phyloP scores from a whole-genome alignment of 768 basidiomycete species.

The Chlorophyllum brunneum region DNA sequence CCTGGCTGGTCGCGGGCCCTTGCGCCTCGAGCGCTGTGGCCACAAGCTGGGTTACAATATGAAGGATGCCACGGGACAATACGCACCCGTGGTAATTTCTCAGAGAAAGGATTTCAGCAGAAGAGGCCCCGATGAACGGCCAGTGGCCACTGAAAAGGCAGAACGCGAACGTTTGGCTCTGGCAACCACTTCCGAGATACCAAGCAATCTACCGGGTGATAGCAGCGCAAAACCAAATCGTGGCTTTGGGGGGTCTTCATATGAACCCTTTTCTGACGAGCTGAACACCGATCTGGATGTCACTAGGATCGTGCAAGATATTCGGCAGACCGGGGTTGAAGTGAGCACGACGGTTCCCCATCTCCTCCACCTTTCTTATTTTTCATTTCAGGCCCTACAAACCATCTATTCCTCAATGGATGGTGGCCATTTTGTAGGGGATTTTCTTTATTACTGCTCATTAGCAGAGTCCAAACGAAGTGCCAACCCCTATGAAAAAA shows the following conservation, averaged over 20 bases:
- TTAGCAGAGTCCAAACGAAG: slow-evolving; percentile 62
- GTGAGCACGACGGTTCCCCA: slow-evolving; percentile 26
- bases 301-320: slow-evolving; percentile 49
- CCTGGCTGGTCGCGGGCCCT: slow-evolving; percentile 57
- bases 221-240: slow-evolving; percentile 7
- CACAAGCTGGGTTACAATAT: slow-evolving; percentile 69
- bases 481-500: slow-evolving; percentile 17
- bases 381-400: slow-evolving; percentile 27
- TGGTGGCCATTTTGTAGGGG: slow-evolving; percentile 72
- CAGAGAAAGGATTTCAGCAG: slow-evolving; percentile 38
- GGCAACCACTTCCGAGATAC: slow-evolving; percentile 8
- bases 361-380: background rate
- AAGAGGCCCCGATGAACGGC: slow-evolving; percentile 27
- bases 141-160: slow-evolving; percentile 22
- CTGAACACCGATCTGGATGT: slow-evolving; percentile 59
- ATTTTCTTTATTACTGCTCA: slow-evolving; percentile 76
- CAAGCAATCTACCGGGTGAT: slow-evolving; percentile 10
- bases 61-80: slow-evolving; percentile 58
- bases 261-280: slow-evolving; percentile 53
- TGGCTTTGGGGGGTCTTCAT: slow-evolving; percentile 31
- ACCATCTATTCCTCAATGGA: slow-evolving; percentile 72
- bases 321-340: slow-evolving; percentile 48
- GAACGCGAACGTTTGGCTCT: slow-evolving; percentile 17
- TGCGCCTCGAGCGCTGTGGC: slow-evolving; percentile 60
- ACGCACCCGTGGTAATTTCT: slow-evolving; percentile 47